These are phyloP conservation scores for Hylodesmum podocarpum DNA, from an alignment of 306 rosid species.

Conservation along the genomic window DNA sequence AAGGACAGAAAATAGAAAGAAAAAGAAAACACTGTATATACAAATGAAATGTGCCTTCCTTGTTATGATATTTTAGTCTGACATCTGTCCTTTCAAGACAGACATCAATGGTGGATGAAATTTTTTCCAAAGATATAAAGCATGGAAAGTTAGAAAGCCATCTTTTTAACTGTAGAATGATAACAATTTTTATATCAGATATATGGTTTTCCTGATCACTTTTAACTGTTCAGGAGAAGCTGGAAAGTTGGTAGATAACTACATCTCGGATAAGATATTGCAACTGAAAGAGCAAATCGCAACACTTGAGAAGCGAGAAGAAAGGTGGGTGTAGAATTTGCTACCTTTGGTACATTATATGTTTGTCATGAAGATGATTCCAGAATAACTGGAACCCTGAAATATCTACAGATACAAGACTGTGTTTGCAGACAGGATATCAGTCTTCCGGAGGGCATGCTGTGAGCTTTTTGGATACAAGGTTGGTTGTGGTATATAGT, in stretches of 20 bases:
- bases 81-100: background rate
- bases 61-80: background rate
- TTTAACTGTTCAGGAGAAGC: constrained; percentile 63
- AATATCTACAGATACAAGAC: constrained; percentile 82
- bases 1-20: background rate
- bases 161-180: background rate
- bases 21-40: background rate
- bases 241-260: constrained; percentile 79
- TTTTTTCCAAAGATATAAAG: background rate
- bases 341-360: background rate
- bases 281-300: constrained; percentile 93
- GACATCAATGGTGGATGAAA: constrained; percentile 1
- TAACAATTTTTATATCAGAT: background rate
- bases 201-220: constrained; percentile 31
- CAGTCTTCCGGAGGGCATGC: constrained; percentile 94
- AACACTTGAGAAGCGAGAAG: constrained; percentile 94
- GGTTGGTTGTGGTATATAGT: constrained; percentile 51
- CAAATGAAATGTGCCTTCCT: constrained; percentile 14
- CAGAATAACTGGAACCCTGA: constrained; percentile 33
- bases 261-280: constrained; percentile 78
- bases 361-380: constrained; percentile 15
- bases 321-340: constrained; percentile 55
- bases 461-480: constrained; percentile 99
- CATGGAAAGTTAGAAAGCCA: too few relatives aligned
- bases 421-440: constrained; percentile 94